phyloP scores from a whole-genome alignment of 352 stramenopile genomes.

The Phytophthora tentaculata region DNA sequence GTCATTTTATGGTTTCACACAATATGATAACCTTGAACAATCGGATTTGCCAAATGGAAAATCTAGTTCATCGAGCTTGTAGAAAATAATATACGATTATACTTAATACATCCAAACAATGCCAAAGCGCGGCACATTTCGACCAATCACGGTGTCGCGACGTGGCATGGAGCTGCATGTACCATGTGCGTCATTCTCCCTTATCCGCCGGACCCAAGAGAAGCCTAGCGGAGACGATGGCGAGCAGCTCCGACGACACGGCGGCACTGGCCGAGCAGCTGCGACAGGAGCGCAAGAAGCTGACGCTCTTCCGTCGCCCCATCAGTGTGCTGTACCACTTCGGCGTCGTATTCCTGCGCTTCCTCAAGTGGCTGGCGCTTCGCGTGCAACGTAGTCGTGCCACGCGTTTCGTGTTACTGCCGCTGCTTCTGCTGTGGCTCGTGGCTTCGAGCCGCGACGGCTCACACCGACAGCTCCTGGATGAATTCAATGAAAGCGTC shows the following conservation, averaged over 20 bases:
- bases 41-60: not conserved
- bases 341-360: constrained; percentile 73
- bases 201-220: constrained; percentile 13
- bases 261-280: constrained; percentile 58
- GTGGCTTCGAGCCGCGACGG: constrained; percentile 68
- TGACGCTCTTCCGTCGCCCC: constrained; percentile 85
- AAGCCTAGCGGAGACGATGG: constrained; percentile 30
- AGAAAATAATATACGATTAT: not conserved
- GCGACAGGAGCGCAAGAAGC: constrained; percentile 79
- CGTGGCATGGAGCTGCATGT: constrained; percentile 1
- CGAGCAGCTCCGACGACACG: constrained; percentile 9
- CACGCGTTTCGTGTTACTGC: constrained; percentile 82
- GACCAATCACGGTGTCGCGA: constrained; percentile 23
- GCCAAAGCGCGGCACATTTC: constrained; percentile 2
- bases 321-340: constrained; percentile 85
- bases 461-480: constrained; percentile 74
- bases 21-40: not conserved
- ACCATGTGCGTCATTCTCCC: constrained; percentile 28
- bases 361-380: constrained; percentile 74
- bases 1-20: not conserved
- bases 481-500: constrained; percentile 84
- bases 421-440: constrained; percentile 73
- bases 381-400: constrained; percentile 69
- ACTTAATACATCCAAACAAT: not conserved
- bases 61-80: not conserved